Evolutionary conservation across 192 early-diverging fungal species (phyloP).

Genomic region (Linnemannia zychae): DNA sequence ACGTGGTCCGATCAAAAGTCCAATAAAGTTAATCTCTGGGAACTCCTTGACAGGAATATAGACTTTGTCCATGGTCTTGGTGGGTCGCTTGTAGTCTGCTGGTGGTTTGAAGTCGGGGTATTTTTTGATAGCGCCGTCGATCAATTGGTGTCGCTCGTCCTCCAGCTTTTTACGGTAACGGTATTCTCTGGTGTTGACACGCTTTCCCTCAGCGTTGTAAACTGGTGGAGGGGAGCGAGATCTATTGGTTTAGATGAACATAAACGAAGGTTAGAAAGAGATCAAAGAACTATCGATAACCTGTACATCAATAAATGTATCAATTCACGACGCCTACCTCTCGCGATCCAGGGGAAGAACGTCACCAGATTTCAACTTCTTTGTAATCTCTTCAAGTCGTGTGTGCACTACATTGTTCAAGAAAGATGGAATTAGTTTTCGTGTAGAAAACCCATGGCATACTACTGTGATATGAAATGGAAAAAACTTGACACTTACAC

Average conservation of each 20-base stretch:
- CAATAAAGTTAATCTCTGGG: conserved; percentile 99
- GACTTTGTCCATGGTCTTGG: conserved; percentile 90
- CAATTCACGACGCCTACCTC: conserved; percentile 62
- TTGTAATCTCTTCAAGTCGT: conserved; percentile 92
- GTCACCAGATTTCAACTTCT: conserved; percentile 85
- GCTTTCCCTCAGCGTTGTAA: conserved; percentile 94
- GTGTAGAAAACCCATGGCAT: background rate
- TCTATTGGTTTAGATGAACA: conserved; percentile 56
- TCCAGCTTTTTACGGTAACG: conserved; percentile 93
- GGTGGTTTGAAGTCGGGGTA: conserved; percentile 92
- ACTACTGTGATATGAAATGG: background rate
- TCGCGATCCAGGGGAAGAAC: conserved; percentile 84
- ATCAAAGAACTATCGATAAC: background rate
- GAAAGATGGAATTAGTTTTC: background rate
- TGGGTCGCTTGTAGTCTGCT: conserved; percentile 88
- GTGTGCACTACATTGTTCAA: conserved; percentile 73
- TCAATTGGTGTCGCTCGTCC: conserved; percentile 91
- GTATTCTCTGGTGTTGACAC: conserved; percentile 95
- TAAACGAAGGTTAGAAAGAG: background rate
- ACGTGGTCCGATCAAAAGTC: conserved; percentile 95
- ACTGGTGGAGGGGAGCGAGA: conserved; percentile 97
- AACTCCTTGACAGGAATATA: conserved; percentile 96
- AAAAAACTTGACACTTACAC: conserved; percentile 56
- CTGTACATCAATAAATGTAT: background rate
- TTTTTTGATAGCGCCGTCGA: conserved; percentile 81